Conservation (phyloP, 345 rosid genomes). For the Citrus medica region DNA sequence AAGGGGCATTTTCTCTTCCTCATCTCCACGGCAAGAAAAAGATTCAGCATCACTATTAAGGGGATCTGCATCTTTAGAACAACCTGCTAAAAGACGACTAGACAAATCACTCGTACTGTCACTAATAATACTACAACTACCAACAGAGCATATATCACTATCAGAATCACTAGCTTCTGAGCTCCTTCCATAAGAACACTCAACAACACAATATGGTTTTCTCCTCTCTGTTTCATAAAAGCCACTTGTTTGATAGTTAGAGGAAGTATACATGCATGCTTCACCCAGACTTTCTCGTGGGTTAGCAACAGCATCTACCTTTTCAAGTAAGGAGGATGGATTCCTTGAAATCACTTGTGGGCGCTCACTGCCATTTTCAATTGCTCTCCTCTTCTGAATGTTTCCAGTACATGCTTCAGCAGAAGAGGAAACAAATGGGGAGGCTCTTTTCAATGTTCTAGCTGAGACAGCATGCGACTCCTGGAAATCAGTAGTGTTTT, state of each 20-base stretch:
- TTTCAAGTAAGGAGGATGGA: constrained; percentile 18
- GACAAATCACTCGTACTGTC: constrained; percentile 20
- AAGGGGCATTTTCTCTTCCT: constrained; percentile 21
- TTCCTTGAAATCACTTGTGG: constrained; percentile 16
- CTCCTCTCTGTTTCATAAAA: constrained; percentile 40
- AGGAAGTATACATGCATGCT: constrained; percentile 32
- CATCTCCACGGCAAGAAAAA: constrained; percentile 16
- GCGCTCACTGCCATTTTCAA: constrained; percentile 21
- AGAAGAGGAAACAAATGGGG: constrained; percentile 29
- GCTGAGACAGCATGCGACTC: constrained; percentile 34
- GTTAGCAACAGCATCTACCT: constrained; percentile 47
- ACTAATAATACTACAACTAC: constrained; percentile 57
- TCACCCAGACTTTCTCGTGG: constrained; percentile 32
- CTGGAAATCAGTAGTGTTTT: constrained; percentile 22
- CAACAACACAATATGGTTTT: constrained; percentile 27
- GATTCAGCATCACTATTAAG: constrained; percentile 53
- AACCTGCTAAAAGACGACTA: constrained; percentile 22
- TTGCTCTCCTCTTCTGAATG: constrained; percentile 25
- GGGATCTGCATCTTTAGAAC: constrained; percentile 31
- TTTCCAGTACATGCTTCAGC: constrained; percentile 33
- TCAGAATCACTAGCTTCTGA: constrained; percentile 33
- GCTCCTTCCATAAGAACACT: constrained; percentile 21
- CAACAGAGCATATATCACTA: constrained; percentile 53
- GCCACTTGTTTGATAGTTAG: constrained; percentile 23
- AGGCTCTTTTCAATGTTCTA: constrained; percentile 39